Conservation (phyloP, 176 grass and related monocot genomes). For the Cenchrus purpureus region DNA sequence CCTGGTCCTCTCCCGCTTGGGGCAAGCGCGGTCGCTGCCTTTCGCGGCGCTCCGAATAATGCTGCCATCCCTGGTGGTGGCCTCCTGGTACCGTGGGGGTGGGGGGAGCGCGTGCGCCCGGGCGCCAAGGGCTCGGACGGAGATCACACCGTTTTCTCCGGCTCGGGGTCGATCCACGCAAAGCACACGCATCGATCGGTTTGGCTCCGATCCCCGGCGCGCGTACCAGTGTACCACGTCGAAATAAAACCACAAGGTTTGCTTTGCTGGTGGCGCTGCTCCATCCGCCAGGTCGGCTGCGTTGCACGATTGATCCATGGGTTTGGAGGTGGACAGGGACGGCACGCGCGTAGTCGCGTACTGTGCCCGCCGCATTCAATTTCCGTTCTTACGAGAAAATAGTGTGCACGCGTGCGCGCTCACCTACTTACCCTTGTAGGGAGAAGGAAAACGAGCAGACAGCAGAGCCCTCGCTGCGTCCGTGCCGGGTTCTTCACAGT, state of each 20-base stretch:
- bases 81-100: no score
- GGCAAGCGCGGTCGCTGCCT: not conserved
- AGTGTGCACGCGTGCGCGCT: not conserved
- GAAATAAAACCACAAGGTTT: no score
- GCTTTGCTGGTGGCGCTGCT: no score
- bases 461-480: not conserved
- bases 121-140: no score
- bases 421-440: no score
- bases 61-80: not conserved
- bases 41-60: constrained; percentile 1
- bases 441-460: no score
- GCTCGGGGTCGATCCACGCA: not conserved
- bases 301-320: not conserved
- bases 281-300: no score
- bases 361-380: not conserved
- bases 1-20: not conserved
- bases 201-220: no score
- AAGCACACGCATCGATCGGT: no score
- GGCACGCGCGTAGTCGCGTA: not conserved
- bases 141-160: not conserved
- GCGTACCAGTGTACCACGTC: no score
- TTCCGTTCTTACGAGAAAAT: not conserved
- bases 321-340: not conserved
- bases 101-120: no score
- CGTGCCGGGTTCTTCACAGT: no score